These are phyloP conservation scores for Phytopythium mirpurense DNA, from an alignment of 352 stramenopile genomes.

Conservation along the genomic window DNA sequence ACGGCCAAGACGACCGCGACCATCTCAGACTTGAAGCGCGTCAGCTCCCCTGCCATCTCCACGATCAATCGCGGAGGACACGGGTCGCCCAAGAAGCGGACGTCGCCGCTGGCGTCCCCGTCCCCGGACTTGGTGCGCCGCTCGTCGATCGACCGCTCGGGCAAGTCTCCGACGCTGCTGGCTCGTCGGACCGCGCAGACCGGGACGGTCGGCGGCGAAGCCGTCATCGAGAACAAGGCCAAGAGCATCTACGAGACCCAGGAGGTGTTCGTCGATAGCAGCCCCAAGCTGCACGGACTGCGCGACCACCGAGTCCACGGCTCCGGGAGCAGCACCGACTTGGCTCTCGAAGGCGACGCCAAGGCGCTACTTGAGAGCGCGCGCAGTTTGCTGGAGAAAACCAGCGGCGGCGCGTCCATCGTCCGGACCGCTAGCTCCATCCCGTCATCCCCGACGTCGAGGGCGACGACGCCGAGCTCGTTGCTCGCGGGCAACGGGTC, in stretches of 20 bases:
- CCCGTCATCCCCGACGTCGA: not conserved
- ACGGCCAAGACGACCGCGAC: slow-evolving; percentile 14
- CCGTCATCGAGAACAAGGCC: slow-evolving; percentile 13
- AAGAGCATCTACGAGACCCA: slow-evolving; percentile 54
- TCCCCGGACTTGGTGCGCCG: slow-evolving; percentile 1
- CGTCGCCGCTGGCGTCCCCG: not conserved
- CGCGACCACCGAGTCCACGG: slow-evolving; percentile 4
- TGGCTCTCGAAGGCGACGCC: slow-evolving; percentile 2
- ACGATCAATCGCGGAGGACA: not conserved
- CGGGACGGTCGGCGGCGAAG: not conserved
- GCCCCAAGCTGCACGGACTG: slow-evolving; percentile 6
- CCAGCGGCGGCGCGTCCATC: not conserved
- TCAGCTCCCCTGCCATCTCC: not conserved
- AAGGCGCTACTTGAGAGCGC: not conserved
- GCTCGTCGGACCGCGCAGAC: not conserved
- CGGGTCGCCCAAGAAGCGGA: not conserved
- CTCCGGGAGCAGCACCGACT: slow-evolving; percentile 4
- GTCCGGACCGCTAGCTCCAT: not conserved
- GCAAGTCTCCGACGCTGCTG: not conserved
- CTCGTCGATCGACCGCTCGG: not conserved
- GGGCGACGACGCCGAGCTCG: not conserved
- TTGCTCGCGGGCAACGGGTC: not conserved
- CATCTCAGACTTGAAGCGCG: not conserved
- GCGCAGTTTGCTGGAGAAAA: not conserved
- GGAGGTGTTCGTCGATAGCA: slow-evolving; percentile 43